phyloP scores from a whole-genome alignment of 2,329 filamentous ascomycete species.

The Hyphodiscus sp. region DNA sequence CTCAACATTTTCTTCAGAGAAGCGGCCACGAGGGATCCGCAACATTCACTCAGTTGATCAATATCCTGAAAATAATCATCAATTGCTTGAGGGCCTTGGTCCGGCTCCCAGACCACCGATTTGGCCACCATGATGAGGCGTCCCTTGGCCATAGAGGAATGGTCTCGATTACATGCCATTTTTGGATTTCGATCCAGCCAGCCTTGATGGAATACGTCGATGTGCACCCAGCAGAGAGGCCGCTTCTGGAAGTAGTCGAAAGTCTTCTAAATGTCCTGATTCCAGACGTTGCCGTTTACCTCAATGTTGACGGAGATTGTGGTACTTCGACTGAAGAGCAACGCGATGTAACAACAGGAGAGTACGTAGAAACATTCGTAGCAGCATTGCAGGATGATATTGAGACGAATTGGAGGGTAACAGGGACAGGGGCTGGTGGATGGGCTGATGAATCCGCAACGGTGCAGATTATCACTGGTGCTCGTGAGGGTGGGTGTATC shows the following conservation, averaged over 20 bases:
- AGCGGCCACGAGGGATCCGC: slow-evolving; percentile 2
- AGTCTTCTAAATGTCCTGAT: slow-evolving; percentile 13
- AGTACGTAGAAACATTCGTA: slow-evolving; percentile 5
- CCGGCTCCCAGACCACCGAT: background rate
- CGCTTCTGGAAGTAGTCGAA: slow-evolving; percentile 8
- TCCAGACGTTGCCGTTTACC: background rate
- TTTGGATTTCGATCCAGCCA: slow-evolving; percentile 20
- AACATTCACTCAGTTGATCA: slow-evolving; percentile 13
- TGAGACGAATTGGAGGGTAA: background rate
- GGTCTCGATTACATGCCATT: slow-evolving; percentile 15
- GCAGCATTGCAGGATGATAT: slow-evolving; percentile 5
- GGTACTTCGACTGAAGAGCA: background rate
- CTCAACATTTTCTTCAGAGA: slow-evolving; percentile 7
- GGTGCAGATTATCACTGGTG: background rate
- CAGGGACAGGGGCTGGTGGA: background rate
- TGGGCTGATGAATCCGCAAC: background rate
- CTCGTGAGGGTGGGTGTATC: background rate
- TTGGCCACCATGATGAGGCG: background rate
- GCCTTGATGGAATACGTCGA: slow-evolving; percentile 13
- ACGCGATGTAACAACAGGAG: background rate
- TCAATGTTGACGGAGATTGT: background rate
- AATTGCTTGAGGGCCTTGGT: slow-evolving; percentile 11
- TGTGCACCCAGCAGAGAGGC: background rate
- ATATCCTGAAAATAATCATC: slow-evolving; percentile 21
- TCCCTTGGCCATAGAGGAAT: slow-evolving; percentile 13